Percentiles rank a stretch among this genome's conserved stretches.
Conservation (phyloP, 176 grass and related monocot genomes). For the Tuctoria greenei region DNA sequence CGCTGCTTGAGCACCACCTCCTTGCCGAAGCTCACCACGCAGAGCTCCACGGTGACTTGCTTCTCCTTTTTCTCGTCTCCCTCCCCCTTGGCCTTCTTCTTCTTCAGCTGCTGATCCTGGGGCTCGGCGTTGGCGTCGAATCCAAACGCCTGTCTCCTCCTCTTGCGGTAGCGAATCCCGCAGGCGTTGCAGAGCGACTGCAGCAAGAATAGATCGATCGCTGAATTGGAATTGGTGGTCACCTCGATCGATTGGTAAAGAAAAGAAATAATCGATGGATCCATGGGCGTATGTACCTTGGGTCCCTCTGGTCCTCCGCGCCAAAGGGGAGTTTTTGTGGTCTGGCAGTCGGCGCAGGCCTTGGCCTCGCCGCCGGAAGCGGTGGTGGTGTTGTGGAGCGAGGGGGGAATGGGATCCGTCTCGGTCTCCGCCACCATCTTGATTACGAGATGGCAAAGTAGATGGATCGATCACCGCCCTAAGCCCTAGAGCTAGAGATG, state of each 20-base stretch:
- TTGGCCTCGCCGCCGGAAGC: slow-evolving; percentile 50
- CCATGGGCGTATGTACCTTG: slow-evolving; percentile 46
- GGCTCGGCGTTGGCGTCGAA: slow-evolving; percentile 23
- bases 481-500: background rate
- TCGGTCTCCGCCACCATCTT: background rate
- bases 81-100: background rate
- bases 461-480: background rate
- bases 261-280: background rate
- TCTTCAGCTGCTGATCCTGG: slow-evolving; percentile 9
- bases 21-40: slow-evolving; percentile 47
- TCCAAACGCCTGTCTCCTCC: slow-evolving; percentile 50
- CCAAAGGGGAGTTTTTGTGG: slow-evolving; percentile 79
- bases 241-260: too few species aligned
- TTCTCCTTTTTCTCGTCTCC: background rate
- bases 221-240: background rate
- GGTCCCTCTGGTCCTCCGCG: slow-evolving; percentile 73
- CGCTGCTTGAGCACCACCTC: slow-evolving; percentile 47
- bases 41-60: slow-evolving; percentile 42
- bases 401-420: background rate
- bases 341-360: slow-evolving; percentile 73
- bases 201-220: background rate
- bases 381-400: slow-evolving; percentile 8
- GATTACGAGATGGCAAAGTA: background rate
- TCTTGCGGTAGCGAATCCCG: slow-evolving; percentile 93
- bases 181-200: slow-evolving; percentile 93